Base-by-base conservation (phyloP, 2,329 filamentous ascomycete genomes). In the Acrocalymma vagum region DNA sequence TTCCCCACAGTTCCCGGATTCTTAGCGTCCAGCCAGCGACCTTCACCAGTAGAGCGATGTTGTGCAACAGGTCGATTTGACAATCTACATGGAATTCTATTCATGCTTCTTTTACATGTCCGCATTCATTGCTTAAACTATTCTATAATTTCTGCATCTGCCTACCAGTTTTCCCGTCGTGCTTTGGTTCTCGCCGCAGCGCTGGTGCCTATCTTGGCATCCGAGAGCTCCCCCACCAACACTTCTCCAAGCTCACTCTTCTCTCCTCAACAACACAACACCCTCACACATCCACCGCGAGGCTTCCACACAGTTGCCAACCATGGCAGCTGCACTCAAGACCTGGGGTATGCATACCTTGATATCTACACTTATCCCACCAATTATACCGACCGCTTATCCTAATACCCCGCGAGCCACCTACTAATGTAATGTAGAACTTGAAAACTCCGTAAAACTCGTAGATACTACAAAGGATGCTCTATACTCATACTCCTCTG, bases 381-480 rank as follows among this genome's bases (percentile, higher is more conserved):
- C 8, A 24, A n/a, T n/a, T n/a, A n/a, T 14, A 23, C 10, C 28
- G 24, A 21, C 34, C 17, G n/a, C n/a, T n/a, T n/a, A n/a, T 35
- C 24, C 22, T 16, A 21, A 38, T 52, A 38, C 50, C 45, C 48
- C 48, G 29, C 53, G 33, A 47, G n/a, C 31, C 43, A 30, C 15
- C 33, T 42, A 42, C 51, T 55, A 56, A 58, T 50, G 20, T 40
- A 36, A 31, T 25, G 11, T 63, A 95, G 93, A 96, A 80, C 83
- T 94, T 65, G 90, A 95, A 69, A 95, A 95, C 71, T 85, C 87
- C 47, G 78, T 75, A 72, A 81, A 86, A 66, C 82, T 96, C 47
- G 85, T 96, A 62, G 92, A 99, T 67, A 82, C 88, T 37, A 83
- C 84, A 55, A 88, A 90, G 62, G 94, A 99, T 72, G 90, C 90